Conservation (phyloP, 169 alveolate species). For the Plasmodium yoelii region DNA sequence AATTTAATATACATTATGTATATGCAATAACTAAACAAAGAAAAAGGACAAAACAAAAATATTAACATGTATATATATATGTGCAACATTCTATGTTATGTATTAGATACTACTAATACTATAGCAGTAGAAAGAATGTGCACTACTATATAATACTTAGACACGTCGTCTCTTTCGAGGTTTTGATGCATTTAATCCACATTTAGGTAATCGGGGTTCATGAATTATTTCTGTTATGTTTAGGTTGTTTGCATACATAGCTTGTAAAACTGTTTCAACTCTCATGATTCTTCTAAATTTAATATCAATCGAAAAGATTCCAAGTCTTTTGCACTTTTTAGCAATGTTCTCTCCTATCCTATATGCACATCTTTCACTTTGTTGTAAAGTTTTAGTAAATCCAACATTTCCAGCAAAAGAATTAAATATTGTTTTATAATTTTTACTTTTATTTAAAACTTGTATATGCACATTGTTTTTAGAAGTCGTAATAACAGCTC, state of each 20-base stretch:
- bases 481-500: conserved; percentile 86
- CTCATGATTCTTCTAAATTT: conserved; percentile 88
- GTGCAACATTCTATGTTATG: too few species aligned
- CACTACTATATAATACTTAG: conserved; percentile 21
- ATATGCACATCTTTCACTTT: conserved; percentile 88
- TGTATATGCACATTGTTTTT: conserved; percentile 91
- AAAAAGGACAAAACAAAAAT: too few species aligned
- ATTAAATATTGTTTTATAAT: conserved; percentile 86
- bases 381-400: conserved; percentile 85
- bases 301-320: conserved; percentile 86
- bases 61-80: too few species aligned
- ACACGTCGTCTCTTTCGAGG: conserved; percentile 90
- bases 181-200: conserved; percentile 88
- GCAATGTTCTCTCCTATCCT: conserved; percentile 91
- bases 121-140: too few species aligned
- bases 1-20: too few species aligned
- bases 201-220: conserved; percentile 90
- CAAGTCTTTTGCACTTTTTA: conserved; percentile 89
- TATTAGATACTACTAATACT: too few species aligned
- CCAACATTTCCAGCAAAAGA: conserved; percentile 92
- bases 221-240: conserved; percentile 87
- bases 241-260: conserved; percentile 89
- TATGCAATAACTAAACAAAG: too few species aligned
- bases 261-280: conserved; percentile 88
- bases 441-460: conserved; percentile 85